Evolutionary conservation across 306 rosid species (phyloP).

Genomic region (Quercus berberidifolia): DNA sequence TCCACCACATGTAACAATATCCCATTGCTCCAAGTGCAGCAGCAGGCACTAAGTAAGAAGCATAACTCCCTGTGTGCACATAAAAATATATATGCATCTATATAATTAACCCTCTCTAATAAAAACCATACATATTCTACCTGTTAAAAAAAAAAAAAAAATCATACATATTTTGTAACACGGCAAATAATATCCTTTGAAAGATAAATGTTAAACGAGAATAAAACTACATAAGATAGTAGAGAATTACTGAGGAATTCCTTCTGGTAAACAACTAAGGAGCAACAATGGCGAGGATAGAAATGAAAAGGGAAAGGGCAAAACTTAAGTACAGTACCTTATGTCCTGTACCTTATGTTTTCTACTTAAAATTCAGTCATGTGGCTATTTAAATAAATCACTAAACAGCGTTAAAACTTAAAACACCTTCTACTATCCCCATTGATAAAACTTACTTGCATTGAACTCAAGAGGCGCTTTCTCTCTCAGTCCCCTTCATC

Average conservation of each 20-base stretch:
- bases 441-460: no score
- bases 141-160: conserved; percentile 7
- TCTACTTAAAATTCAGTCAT: no score
- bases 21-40: conserved; percentile 83
- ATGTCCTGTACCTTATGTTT: no score
- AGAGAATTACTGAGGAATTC: background rate
- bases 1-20: conserved; percentile 83
- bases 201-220: background rate
- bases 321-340: no score
- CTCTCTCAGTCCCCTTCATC: no score
- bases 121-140: background rate
- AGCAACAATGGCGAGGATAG: background rate
- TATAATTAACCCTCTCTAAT: background rate
- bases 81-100: conserved; percentile 15
- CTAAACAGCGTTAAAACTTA: no score
- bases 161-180: background rate
- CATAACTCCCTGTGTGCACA: conserved; percentile 48
- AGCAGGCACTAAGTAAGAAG: conserved; percentile 67
- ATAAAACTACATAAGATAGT: background rate
- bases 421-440: no score
- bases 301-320: background rate
- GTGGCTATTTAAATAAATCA: no score
- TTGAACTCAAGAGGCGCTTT: no score
- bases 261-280: background rate
- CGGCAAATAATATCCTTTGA: background rate